A percentile compares a stretch with the other conserved stretches of the same genome.
Conservation (phyloP, 2,329 filamentous ascomycete genomes). For the Rutstroemia sydowiana region DNA sequence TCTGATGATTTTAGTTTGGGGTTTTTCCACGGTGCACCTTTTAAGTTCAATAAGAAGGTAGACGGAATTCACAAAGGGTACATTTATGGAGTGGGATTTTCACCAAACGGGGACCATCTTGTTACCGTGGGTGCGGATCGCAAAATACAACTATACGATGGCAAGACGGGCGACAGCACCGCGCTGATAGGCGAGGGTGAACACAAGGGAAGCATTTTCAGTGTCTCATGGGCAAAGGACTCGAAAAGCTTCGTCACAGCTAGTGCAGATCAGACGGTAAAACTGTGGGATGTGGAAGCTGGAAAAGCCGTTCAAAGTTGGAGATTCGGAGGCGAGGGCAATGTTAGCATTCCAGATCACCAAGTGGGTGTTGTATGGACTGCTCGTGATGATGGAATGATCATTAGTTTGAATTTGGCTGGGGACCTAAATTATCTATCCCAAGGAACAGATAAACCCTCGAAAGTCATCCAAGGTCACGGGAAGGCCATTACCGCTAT, state of each 20-base stretch:
- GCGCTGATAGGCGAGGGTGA: slow-evolving; percentile 57
- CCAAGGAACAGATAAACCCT: slow-evolving; percentile 61
- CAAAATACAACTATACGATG: slow-evolving; percentile 90
- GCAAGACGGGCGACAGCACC: slow-evolving; percentile 83
- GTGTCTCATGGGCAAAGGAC: slow-evolving; percentile 82
- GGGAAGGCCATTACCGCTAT: slow-evolving; percentile 85
- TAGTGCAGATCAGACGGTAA: slow-evolving; percentile 89
- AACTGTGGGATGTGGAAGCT: slow-evolving; percentile 83
- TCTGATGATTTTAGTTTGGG: slow-evolving; percentile 85
- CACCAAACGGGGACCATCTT: slow-evolving; percentile 73
- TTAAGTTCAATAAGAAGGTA: slow-evolving; percentile 87
- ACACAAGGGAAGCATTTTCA: slow-evolving; percentile 89
- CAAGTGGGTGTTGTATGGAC: slow-evolving; percentile 95
- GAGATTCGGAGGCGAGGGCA: slow-evolving; percentile 66
- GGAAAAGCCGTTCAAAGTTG: slow-evolving; percentile 74
- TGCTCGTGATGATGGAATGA: slow-evolving; percentile 70
- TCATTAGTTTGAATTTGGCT: slow-evolving; percentile 82
- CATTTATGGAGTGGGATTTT: slow-evolving; percentile 81
- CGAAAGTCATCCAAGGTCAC: slow-evolving; percentile 73
- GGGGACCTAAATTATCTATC: slow-evolving; percentile 87
- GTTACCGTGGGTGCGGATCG: slow-evolving; percentile 91
- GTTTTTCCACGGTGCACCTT: slow-evolving; percentile 89
- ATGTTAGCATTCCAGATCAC: slow-evolving; percentile 69
- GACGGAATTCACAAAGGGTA: slow-evolving; percentile 79
- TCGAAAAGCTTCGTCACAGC: slow-evolving; percentile 83